Evolutionary conservation across 192 early-diverging fungal genomes (phyloP), one percentile per base, ranked within the genome.

Genomic region (Gaertneriomyces sp.): DNA sequence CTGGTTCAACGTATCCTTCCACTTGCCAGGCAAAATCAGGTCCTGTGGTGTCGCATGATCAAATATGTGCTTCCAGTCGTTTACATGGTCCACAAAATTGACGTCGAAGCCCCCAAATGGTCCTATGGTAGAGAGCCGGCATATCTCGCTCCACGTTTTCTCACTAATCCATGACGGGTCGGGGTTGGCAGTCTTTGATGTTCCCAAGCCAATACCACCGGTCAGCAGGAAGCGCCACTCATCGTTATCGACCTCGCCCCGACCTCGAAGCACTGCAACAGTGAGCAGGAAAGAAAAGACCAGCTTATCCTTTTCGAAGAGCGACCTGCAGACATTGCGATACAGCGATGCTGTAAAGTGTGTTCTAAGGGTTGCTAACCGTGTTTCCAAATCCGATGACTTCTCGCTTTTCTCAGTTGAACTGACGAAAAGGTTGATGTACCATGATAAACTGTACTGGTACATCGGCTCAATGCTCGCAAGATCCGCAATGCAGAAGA

Each of bases 291-390:
- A 82, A 6, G 82, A 80, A 50, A 85, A 85, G 11, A 82, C 73
- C 11, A 85, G 80, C 74, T 85, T 85, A 66, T 85, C 84, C 60
- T 85, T 85, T 71, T 85, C 84, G 74, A 85, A 85, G 38, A 85
- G 68, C 49, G 81, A 84, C 62, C 84, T 46, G 58, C 84, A 85
- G 7, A 85, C 78, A 67, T 85, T 85, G 19, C 75, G 68, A 52
- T 83, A 85, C 33, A 85, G 62, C 14, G 84, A 76, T 44, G 77
- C 74, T 4, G 81, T 85, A 60, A 85, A 85, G 64, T 84, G 80
- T 5, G 63, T 77, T n/a, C 76, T 68, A 4, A 85, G 65, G 6
- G 62, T 85, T 2, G 39, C 46, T 16, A 85, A 51, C 3, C 84
- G 70, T 10, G 68, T 68, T 39, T 75, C 72, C 2, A 85, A 40